Conservation (phyloP, 2,329 filamentous ascomycete species). For the Akanthomyces muscarius region DNA sequence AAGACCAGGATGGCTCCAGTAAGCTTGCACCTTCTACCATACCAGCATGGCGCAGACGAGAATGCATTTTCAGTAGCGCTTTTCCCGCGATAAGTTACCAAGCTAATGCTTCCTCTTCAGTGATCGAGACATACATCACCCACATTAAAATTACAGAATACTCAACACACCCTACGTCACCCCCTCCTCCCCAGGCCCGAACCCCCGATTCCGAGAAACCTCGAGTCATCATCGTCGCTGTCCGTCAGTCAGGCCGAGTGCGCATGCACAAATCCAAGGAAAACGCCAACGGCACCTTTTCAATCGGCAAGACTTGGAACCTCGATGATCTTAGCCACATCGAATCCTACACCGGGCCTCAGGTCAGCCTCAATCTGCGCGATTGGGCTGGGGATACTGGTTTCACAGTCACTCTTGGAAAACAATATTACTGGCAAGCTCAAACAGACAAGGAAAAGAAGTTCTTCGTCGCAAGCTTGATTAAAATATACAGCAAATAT, state of each 20-base stretch:
- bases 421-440: conserved; percentile 96
- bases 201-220: conserved; percentile 74
- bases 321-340: conserved; percentile 83
- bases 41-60: background rate
- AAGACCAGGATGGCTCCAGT: conserved; percentile 82
- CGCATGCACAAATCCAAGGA: conserved; percentile 96
- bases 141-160: conserved; percentile 91
- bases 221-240: conserved; percentile 87
- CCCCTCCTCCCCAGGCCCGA: conserved; percentile 74
- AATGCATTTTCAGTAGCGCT: no score
- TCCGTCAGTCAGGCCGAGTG: conserved; percentile 86
- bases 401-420: conserved; percentile 83
- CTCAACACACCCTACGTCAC: conserved; percentile 73
- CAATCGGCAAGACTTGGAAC: conserved; percentile 97
- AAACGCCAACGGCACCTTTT: conserved; percentile 89
- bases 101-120: conserved; percentile 21
- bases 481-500: conserved; percentile 97
- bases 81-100: no score
- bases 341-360: conserved; percentile 70
- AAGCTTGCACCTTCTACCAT: conserved; percentile 36
- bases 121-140: conserved; percentile 88
- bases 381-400: conserved; percentile 79
- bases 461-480: conserved; percentile 92
- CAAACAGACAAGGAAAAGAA: conserved; percentile 94
- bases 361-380: conserved; percentile 55